Conservation (phyloP, 1,284 basidiomycete genomes). For the Porphyrellus sp. region DNA sequence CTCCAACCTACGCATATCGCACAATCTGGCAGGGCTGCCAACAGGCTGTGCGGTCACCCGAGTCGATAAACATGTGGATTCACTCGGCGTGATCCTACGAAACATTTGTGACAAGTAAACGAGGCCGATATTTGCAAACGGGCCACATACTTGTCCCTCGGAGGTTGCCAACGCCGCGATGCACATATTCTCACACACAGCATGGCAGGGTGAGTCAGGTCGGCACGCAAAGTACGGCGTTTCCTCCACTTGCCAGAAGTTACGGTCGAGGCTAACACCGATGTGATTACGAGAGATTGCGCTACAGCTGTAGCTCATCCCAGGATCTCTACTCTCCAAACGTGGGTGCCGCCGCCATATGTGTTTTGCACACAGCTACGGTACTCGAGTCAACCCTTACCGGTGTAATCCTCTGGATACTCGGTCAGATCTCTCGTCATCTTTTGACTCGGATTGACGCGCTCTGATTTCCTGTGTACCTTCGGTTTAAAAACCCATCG, state of each 20-base stretch:
- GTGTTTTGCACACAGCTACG: conserved; percentile 22
- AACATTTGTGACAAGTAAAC: neutral
- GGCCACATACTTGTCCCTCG: conserved; percentile 7
- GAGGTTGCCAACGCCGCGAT: conserved; percentile 14
- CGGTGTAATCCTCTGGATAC: conserved; percentile 6
- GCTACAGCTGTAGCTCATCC: conserved; percentile 20
- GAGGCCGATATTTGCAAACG: neutral
- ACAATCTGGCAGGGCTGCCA: neutral
- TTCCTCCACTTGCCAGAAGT: conserved; percentile 18
- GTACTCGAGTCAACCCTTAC: conserved; percentile 12
- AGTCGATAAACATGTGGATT: neutral
- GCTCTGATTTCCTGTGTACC: conserved; percentile 26
- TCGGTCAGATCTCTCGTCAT: conserved; percentile 19
- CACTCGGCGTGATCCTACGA: neutral
- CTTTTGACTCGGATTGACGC: conserved; percentile 29
- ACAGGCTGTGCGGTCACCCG: conserved; percentile 14
- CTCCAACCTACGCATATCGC: neutral
- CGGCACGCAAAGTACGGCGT: conserved; percentile 31
- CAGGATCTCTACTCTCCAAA: conserved; percentile 18
- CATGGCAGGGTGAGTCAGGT: conserved; percentile 32
- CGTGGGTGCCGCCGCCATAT: conserved; percentile 12
- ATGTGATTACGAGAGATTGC: conserved; percentile 19
- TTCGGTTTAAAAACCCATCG: conserved; percentile 25
- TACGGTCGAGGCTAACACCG: conserved; percentile 21
- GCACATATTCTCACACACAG: conserved; percentile 33